Percentiles rank a stretch among this genome's conserved stretches.
Conservation (phyloP, 1,284 basidiomycete genomes). For the Sporisorium graminicola region DNA sequence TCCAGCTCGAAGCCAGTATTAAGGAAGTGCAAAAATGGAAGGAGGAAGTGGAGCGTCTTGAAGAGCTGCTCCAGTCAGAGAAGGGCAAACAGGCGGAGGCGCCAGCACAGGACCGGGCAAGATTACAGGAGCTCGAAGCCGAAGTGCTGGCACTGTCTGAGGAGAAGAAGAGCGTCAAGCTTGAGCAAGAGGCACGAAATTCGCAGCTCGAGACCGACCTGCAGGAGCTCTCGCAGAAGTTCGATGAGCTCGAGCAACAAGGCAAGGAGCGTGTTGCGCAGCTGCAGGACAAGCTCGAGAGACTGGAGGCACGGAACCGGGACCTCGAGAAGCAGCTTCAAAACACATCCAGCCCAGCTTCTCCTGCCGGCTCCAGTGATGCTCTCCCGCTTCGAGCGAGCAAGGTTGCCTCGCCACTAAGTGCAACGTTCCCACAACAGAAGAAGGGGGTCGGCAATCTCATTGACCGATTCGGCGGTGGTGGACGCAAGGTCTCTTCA, state of each 20-base stretch:
- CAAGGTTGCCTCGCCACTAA: constrained; percentile 16
- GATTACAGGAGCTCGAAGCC: constrained; percentile 20
- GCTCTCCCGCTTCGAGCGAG: constrained; percentile 15
- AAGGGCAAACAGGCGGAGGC: not conserved
- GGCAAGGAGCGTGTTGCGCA: constrained; percentile 12
- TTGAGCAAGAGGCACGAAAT: constrained; percentile 3
- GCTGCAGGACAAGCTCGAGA: constrained; percentile 24
- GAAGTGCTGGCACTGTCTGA: constrained; percentile 17
- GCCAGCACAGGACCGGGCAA: not conserved
- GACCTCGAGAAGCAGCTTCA: constrained; percentile 35
- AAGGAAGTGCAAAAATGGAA: constrained; percentile 28
- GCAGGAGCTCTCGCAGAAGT: constrained; percentile 11
- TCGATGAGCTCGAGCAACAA: constrained; percentile 17
- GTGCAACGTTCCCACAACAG: constrained; percentile 13
- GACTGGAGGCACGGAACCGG: constrained; percentile 16
- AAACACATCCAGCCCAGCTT: constrained; percentile 12
- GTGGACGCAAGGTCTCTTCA: constrained; percentile 24
- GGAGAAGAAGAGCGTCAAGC: constrained; percentile 8
- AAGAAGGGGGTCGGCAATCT: constrained; percentile 45
- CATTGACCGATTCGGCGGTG: constrained; percentile 46
- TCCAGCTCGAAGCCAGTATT: constrained; percentile 15
- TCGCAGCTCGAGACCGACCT: constrained; percentile 21
- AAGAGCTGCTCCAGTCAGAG: constrained; percentile 12
- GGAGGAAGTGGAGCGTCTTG: constrained; percentile 26
- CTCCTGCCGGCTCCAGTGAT: constrained; percentile 19